Base-by-base conservation (phyloP, 163 green algal species). In the Volvox carteri region DNA sequence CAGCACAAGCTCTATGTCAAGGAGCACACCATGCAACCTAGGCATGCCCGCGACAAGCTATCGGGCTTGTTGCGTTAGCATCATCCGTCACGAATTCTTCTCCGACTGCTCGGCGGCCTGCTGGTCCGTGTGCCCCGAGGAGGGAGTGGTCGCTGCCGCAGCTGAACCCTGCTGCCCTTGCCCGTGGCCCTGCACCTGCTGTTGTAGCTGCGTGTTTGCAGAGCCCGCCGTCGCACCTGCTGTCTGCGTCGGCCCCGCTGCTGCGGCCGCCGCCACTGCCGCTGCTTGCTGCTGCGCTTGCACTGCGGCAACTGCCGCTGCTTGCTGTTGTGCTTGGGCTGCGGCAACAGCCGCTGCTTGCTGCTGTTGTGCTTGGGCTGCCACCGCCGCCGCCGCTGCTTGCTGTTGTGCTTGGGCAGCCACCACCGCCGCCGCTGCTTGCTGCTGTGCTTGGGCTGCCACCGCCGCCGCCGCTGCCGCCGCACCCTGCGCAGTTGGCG, bases 111-210 rank as follows among this genome's bases (percentile, higher is more conserved):
- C 70, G 33, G 14, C 39, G 37, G 30, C 41, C 18, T 78, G 70
- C 33, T 78, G 39, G 21, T 1, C 70, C 16, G 39, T 21, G 12
- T 78, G 70, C 65, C 65, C 65, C 25, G 65, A 48, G 1, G 65
- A 48, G 65, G 65, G 33, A 25, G 65, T 42, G n/a, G 25, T 12
- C 30, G 65, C 65, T 33, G 65, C 65, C 65, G 65, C 35, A 23
- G 65, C 30, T n/a, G 65, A 2, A 21, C 73, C 73, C 44, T 65
- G 73, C 73, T 65, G 73, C 28, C 39, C 65, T 52, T 81, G 73
- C 50, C 48, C 75, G n/a, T 84, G 75, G 18, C 23, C 28, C 73
- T 54, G 37, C 46, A 65, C 44, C 44, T 81, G 72, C 72, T 65
- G 54, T 65, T 19, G 19, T 19, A 19, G 25, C 54, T 19, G 3